Evolutionary conservation across 2,329 filamentous ascomycete genomes (phyloP).

Genomic region (Aspergillus sp.): DNA sequence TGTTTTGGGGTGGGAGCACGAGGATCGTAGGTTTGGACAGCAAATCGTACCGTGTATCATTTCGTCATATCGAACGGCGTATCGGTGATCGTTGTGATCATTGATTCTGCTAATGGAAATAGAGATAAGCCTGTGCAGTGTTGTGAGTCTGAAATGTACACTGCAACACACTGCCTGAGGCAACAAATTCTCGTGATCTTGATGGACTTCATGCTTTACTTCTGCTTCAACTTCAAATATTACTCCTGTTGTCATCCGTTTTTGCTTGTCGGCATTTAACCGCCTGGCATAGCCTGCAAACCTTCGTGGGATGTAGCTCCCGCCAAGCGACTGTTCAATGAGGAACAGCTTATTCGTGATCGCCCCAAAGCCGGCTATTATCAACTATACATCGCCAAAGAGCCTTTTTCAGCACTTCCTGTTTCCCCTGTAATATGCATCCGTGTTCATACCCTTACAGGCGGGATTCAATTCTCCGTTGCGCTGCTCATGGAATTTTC

Average conservation of each 20-base stretch:
- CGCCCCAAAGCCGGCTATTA: neutral
- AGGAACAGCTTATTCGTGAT: neutral
- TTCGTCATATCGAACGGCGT: neutral
- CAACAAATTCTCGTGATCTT: neutral
- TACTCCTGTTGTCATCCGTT: neutral
- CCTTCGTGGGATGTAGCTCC: neutral
- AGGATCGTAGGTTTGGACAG: neutral
- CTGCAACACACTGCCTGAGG: neutral
- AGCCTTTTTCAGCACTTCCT: neutral
- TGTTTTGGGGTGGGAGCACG: neutral
- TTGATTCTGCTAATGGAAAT: neutral
- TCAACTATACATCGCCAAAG: neutral
- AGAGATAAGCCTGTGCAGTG: neutral
- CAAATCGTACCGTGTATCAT: neutral
- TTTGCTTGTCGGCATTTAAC: neutral
- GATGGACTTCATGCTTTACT: neutral
- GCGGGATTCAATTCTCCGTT: slow-evolving; percentile 23
- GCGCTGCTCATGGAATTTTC: slow-evolving; percentile 19
- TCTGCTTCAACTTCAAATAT: neutral
- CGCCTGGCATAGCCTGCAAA: neutral
- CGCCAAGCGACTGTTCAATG: neutral
- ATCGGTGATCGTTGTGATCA: neutral
- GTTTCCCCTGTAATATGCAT: neutral
- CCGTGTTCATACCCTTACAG: slow-evolving; percentile 12
- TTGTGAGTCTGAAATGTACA: too few relatives aligned